Conservation (phyloP, 1,284 basidiomycete genomes). For the Exsudoporus floridanus region DNA sequence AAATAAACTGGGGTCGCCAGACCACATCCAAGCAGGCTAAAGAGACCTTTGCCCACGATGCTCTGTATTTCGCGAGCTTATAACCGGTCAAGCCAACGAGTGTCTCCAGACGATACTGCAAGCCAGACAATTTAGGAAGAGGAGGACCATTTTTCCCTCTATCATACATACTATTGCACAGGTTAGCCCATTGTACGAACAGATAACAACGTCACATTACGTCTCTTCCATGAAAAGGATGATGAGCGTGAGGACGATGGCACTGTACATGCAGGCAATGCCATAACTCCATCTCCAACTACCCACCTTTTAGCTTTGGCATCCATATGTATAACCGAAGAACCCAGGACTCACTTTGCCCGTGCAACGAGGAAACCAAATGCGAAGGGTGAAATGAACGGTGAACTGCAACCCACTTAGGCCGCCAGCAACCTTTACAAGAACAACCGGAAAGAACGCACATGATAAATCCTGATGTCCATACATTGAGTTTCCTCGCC, state of each 20-base stretch:
- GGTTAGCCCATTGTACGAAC: conserved; percentile 5
- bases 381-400: conserved; percentile 66
- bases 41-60: conserved; percentile 51
- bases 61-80: conserved; percentile 60
- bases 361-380: conserved; percentile 71
- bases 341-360: conserved; percentile 38
- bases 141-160: conserved; percentile 57
- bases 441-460: conserved; percentile 38
- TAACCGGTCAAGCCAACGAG: conserved; percentile 65
- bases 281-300: conserved; percentile 76
- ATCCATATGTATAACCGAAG: neutral
- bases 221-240: conserved; percentile 63
- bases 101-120: conserved; percentile 59
- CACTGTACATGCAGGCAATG: conserved; percentile 59
- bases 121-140: conserved; percentile 41
- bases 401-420: conserved; percentile 34
- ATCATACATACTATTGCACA: conserved; percentile 57
- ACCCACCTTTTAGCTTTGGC: neutral
- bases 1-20: conserved; percentile 64
- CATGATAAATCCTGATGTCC: conserved; percentile 71
- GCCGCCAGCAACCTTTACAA: neutral
- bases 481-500: conserved; percentile 71
- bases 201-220: conserved; percentile 36
- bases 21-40: conserved; percentile 52
- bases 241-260: conserved; percentile 57